Conservation (phyloP, 1,139 yeast species). For the Candida tunisiensis region DNA sequence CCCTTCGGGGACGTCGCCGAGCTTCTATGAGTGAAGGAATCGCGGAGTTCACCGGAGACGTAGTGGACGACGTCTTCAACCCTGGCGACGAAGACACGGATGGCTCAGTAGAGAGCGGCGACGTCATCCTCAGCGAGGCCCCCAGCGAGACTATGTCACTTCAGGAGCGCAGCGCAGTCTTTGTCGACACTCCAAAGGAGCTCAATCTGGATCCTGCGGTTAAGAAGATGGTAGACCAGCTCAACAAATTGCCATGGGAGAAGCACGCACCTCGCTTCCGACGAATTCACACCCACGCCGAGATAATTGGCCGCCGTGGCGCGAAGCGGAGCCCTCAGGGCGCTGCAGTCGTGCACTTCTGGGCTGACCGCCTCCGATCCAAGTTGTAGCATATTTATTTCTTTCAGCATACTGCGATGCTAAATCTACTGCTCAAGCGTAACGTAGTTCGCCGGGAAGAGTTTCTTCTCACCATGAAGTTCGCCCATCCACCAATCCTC, state of each 20-base stretch:
- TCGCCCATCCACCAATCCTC: constrained; percentile 98
- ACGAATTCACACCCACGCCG: constrained; percentile 12
- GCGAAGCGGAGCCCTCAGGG: constrained; percentile 17
- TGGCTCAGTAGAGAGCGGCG: neutral
- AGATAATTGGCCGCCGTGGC: constrained; percentile 15
- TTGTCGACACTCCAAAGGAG: constrained; percentile 2
- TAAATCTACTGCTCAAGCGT: constrained; percentile 4
- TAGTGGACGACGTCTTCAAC: constrained; percentile 7
- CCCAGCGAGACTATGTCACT: constrained; percentile 1
- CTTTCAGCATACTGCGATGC: too few relatives aligned
- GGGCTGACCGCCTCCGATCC: too few relatives aligned
- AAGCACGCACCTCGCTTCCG: constrained; percentile 13
- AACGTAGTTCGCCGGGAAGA: constrained; percentile 89
- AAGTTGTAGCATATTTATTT: too few relatives aligned
- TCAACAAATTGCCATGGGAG: constrained; percentile 15
- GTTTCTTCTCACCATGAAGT: constrained; percentile 55
- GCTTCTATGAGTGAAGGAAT: constrained; percentile 6
- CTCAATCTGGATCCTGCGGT: constrained; percentile 4
- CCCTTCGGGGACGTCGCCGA: constrained; percentile 2
- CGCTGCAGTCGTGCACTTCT: constrained; percentile 10
- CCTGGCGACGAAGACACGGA: constrained; percentile 1
- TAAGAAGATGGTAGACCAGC: constrained; percentile 4
- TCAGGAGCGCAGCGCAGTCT: constrained; percentile 2
- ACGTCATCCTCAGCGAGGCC: neutral
- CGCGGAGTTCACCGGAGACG: constrained; percentile 8